Base-by-base conservation (phyloP, 1,139 yeast genomes). In the Debaryomyces psychrophilus region DNA sequence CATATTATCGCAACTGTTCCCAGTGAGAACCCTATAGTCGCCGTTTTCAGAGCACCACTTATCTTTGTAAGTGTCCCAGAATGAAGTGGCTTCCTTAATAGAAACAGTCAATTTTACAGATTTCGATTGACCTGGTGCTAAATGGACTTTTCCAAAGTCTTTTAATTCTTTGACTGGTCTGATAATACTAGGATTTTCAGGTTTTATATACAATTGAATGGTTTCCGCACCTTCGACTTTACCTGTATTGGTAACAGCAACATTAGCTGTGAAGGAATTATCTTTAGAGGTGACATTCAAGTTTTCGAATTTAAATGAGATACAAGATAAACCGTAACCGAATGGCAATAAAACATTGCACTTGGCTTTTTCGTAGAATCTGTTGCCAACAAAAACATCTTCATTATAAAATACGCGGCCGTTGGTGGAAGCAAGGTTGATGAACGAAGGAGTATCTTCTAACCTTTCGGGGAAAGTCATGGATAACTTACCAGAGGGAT, bases 131-230 rank as follows among this genome's bases (percentile, higher is more conserved):
- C 78, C 79, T 4, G 80, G 64, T 31, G 62, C 56, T 48, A 82
- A 59, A 28, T 53, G 56, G 14, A 80, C 76, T 62, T 82, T 81
- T 37, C 65, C 73, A 56, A 78, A 82, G 37, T 76, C 83, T 60
- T 77, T 80, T 57, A 82, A 71, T 56, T 82, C 87, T 60, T 82
- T 82, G 17, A 69, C 58, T 12, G 86, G 85, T 55, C 86, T 73
- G 36, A 66, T 67, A 43, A 78, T 65, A 33, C 65, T 58, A 7
- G 82, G 68, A 27, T 61, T 63, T 12, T 60, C 54, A 49, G 76
- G 77, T 31, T 61, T 54, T 38, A 79, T 57, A 55, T 78, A 79
- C 18, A 76, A 59, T 59, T 79, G 83, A 8, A 74, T 73, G 31
- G 69, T 74, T 53, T 78, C 82, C 20, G 68, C 62, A 29, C 83